phyloP scores from a whole-genome alignment of 176 grass and related monocot genomes.

The Calamus simplicifolius region DNA sequence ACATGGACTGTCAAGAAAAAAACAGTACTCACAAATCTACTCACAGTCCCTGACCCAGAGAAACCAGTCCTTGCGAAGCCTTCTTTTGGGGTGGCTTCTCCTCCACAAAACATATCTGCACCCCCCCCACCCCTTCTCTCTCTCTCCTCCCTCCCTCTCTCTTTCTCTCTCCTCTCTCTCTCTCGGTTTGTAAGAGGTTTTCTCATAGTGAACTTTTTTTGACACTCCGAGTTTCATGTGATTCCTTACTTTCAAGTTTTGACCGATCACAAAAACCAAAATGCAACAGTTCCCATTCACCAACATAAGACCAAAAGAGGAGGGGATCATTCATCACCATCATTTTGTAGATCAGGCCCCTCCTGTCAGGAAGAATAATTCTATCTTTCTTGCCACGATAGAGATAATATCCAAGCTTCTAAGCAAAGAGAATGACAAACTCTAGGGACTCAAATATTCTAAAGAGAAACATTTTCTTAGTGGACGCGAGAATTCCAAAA shows the following conservation, averaged over 20 bases:
- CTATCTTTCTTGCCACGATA: background rate
- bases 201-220: too few species aligned
- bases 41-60: slow-evolving; percentile 6
- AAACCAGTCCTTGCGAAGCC: background rate
- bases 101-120: background rate
- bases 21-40: background rate
- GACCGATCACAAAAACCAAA: background rate
- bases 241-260: background rate
- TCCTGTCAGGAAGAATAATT: slow-evolving; percentile 10
- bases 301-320: slow-evolving; percentile 9
- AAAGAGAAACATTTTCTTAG: too few species aligned
- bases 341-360: slow-evolving; percentile 3
- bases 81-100: slow-evolving; percentile 4
- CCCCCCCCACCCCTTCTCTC: background rate
- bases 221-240: too few species aligned
- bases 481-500: too few species aligned
- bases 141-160: background rate
- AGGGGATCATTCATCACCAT: slow-evolving; percentile 1
- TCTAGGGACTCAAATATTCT: too few species aligned
- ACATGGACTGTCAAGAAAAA: background rate
- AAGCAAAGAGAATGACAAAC: too few species aligned
- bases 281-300: slow-evolving; percentile 4
- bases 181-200: too few species aligned
- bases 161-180: background rate
- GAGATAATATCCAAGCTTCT: too few species aligned